Percentiles rank a stretch among this genome's conserved stretches.
phyloP scores from a whole-genome alignment of 371 early-diverging fungal species.

The Haplosporangium sp. region DNA sequence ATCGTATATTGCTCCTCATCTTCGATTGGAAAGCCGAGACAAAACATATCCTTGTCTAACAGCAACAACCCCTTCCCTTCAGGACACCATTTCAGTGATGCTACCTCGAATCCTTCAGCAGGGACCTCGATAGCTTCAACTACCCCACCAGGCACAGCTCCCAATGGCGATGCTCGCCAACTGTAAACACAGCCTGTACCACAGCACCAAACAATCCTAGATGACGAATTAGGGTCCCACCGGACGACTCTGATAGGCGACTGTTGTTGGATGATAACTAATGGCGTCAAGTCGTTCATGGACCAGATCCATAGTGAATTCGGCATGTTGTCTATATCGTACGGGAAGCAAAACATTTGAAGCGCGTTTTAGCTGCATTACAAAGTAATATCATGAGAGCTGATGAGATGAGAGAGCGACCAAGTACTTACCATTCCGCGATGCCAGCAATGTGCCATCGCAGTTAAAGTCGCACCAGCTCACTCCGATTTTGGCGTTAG shows the following conservation, averaged over 20 bases:
- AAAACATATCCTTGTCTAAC: slow-evolving; percentile 41
- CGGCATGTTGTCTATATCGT: slow-evolving; percentile 44
- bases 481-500: slow-evolving; percentile 50
- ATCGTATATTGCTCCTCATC: slow-evolving; percentile 39
- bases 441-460: slow-evolving; percentile 49
- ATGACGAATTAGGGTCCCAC: slow-evolving; percentile 41
- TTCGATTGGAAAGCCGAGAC: slow-evolving; percentile 42
- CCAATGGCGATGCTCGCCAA: slow-evolving; percentile 23
- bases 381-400: neutral
- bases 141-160: slow-evolving; percentile 16
- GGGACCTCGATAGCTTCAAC: slow-evolving; percentile 47
- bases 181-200: slow-evolving; percentile 37
- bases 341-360: neutral
- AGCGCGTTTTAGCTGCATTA: neutral
- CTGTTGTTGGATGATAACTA: slow-evolving; percentile 50
- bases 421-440: slow-evolving; percentile 39
- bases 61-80: slow-evolving; percentile 41
- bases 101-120: slow-evolving; percentile 39
- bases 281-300: slow-evolving; percentile 18
- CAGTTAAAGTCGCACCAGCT: slow-evolving; percentile 54
- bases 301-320: slow-evolving; percentile 54
- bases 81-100: slow-evolving; percentile 50
- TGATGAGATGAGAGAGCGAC: neutral
- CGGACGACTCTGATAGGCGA: slow-evolving; percentile 44
- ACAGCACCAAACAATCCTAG: slow-evolving; percentile 51